Evolutionary conservation across 352 stramenopile genomes (phyloP).

Genomic region (Thalassiosira hispida): DNA sequence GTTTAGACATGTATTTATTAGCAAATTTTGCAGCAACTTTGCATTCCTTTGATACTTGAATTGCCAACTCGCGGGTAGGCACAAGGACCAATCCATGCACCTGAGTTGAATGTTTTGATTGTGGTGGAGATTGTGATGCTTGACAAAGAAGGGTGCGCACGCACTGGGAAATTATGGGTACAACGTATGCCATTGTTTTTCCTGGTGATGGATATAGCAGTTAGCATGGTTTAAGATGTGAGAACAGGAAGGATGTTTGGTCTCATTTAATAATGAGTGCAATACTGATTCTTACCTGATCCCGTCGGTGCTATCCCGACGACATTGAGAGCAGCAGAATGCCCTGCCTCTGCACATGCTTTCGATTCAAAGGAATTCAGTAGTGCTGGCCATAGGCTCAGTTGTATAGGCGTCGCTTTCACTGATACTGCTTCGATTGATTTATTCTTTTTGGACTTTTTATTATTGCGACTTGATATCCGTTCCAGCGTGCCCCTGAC

Average conservation of each 20-base stretch:
- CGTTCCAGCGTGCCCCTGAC: conserved; percentile 27
- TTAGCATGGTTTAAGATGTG: too few species aligned
- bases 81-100: conserved; percentile 66
- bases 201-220: neutral
- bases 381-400: conserved; percentile 66
- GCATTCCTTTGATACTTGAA: conserved; percentile 58
- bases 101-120: conserved; percentile 2
- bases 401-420: conserved; percentile 68
- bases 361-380: conserved; percentile 29
- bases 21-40: conserved; percentile 37
- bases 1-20: conserved; percentile 41
- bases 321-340: conserved; percentile 32
- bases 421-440: neutral
- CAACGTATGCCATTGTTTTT: conserved; percentile 70
- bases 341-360: neutral
- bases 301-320: conserved; percentile 71
- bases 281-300: conserved; percentile 47
- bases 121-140: neutral
- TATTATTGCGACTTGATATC: conserved; percentile 17
- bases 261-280: neutral
- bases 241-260: too few species aligned
- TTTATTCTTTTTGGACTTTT: conserved; percentile 28
- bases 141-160: conserved; percentile 28
- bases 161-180: conserved; percentile 59
- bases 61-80: conserved; percentile 70